These are phyloP conservation scores for Viridothelium virens DNA, from an alignment of 495 filamentous ascomycete genomes.

Conservation along the genomic window DNA sequence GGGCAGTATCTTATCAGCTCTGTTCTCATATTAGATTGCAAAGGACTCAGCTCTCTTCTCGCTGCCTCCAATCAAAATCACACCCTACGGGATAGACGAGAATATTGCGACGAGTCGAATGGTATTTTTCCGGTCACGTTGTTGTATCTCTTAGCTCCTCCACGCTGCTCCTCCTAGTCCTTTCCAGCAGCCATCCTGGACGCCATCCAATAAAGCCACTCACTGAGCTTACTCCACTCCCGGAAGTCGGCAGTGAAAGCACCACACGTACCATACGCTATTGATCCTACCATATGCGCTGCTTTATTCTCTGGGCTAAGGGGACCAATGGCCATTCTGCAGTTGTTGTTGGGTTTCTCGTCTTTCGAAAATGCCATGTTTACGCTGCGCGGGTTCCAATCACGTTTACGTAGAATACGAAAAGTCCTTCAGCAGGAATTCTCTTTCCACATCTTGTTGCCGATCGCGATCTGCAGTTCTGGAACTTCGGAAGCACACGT, in stretches of 20 bases:
- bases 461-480: slow-evolving; percentile 8
- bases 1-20: neutral
- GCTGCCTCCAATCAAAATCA: neutral
- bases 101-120: neutral
- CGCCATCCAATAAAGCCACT: slow-evolving; percentile 10
- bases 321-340: too few relatives aligned
- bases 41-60: neutral
- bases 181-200: neutral
- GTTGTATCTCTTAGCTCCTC: too few relatives aligned
- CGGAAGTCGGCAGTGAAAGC: neutral
- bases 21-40: neutral
- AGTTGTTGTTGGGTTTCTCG: neutral
- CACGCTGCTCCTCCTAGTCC: neutral
- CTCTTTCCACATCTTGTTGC: neutral
- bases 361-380: too few relatives aligned
- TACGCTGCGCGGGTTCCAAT: neutral
- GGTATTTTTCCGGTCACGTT: too few relatives aligned
- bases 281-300: neutral
- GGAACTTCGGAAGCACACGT: slow-evolving; percentile 5
- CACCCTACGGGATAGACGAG: neutral
- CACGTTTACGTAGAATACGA: neutral
- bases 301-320: neutral
- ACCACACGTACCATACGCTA: neutral
- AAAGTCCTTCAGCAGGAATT: neutral
- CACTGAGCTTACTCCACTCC: neutral